phyloP scores from a whole-genome alignment of 2,329 filamentous ascomycete genomes.

The Plectosphaerella sp. region DNA sequence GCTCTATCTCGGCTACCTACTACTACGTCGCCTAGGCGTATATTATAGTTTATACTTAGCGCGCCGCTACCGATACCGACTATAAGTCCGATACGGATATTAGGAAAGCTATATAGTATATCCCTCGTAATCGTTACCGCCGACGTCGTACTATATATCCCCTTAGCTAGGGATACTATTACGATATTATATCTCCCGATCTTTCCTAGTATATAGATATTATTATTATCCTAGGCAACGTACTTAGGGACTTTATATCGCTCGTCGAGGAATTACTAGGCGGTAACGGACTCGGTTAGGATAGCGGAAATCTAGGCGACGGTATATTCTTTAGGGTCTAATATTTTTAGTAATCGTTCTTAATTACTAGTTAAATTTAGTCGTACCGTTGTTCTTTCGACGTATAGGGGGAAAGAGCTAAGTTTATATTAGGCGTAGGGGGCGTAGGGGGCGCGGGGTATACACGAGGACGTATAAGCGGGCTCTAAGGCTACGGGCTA shows the following conservation, averaged over 20 bases:
- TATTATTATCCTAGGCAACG: slow-evolving; percentile 10
- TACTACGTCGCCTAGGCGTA: slow-evolving; percentile 19
- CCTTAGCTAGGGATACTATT: slow-evolving; percentile 22
- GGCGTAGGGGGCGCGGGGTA: neutral
- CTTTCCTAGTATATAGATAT: slow-evolving; percentile 21
- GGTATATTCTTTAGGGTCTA: slow-evolving; percentile 20
- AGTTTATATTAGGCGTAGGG: neutral
- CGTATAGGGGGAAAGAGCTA: neutral
- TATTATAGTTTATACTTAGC: slow-evolving; percentile 10
- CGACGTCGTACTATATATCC: slow-evolving; percentile 21
- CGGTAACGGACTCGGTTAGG: slow-evolving; percentile 28
- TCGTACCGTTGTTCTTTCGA: neutral
- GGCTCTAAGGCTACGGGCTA: neutral
- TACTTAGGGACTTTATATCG: slow-evolving; percentile 20
- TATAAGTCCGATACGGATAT: slow-evolving; percentile 24
- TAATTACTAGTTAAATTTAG: neutral
- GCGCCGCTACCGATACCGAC: slow-evolving; percentile 23
- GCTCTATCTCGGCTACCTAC: slow-evolving; percentile 11
- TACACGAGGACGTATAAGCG: neutral
- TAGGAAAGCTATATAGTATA: slow-evolving; percentile 22
- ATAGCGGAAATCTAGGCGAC: slow-evolving; percentile 42
- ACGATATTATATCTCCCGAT: slow-evolving; percentile 27
- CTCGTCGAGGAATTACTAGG: slow-evolving; percentile 33
- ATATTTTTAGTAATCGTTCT: neutral
- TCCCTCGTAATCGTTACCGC: slow-evolving; percentile 23